A percentile compares a stretch with the other conserved stretches of the same genome.
These are phyloP conservation scores for Pestalotiopsis sp. DNA, from an alignment of 2,329 filamentous ascomycete species.

Conservation along the genomic window DNA sequence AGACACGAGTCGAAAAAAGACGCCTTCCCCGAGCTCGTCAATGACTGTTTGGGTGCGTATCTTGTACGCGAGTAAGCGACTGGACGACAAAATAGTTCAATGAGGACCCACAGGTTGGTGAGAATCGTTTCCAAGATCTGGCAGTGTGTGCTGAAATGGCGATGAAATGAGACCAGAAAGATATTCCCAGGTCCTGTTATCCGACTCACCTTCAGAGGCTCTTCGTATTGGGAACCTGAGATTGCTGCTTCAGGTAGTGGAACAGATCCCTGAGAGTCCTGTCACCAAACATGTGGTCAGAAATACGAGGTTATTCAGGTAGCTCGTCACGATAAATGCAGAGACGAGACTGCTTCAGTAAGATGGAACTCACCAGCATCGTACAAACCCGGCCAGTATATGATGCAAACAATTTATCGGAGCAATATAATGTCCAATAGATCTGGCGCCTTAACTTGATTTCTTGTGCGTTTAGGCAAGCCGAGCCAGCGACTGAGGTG, in stretches of 20 bases:
- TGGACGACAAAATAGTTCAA: background rate
- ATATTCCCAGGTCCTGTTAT: background rate
- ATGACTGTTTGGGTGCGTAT: conserved; percentile 3
- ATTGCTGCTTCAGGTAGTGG: background rate
- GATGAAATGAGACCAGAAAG: background rate
- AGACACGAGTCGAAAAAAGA: conserved; percentile 8
- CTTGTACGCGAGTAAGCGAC: background rate
- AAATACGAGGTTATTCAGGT: background rate
- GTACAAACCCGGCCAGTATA: background rate
- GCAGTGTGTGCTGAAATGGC: background rate
- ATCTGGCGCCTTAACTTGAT: background rate
- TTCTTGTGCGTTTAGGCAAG: background rate
- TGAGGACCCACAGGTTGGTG: background rate
- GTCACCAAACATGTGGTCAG: background rate
- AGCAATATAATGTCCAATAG: background rate
- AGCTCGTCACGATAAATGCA: background rate
- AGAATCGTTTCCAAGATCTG: conserved; percentile 4
- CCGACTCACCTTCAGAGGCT: background rate
- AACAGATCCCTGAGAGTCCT: conserved; percentile 1
- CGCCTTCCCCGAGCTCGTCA: background rate
- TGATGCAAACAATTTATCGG: background rate
- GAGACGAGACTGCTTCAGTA: background rate
- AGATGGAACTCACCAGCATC: background rate
- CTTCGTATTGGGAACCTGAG: background rate
- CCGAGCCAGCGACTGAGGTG: background rate